phyloP scores from a whole-genome alignment of 768 basidiomycete species.

The Suillus plorans region DNA sequence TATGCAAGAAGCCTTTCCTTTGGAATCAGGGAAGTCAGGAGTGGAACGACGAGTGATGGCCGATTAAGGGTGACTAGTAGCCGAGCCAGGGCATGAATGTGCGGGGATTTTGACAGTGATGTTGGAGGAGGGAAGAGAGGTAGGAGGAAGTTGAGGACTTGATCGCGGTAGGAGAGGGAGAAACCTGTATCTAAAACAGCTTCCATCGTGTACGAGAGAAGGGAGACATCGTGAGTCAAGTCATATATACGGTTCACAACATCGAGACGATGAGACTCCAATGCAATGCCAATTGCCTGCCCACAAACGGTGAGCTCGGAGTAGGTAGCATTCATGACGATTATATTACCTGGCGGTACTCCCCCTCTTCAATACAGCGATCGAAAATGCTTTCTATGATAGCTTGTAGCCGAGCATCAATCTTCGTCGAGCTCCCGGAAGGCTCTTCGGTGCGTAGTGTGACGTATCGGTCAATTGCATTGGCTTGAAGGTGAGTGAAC shows the following conservation, averaged over 20 bases:
- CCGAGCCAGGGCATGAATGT: slow-evolving; percentile 81
- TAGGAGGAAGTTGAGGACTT: slow-evolving; percentile 75
- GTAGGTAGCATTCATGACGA: not conserved
- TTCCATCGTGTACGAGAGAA: slow-evolving; percentile 91
- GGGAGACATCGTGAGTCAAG: slow-evolving; percentile 67
- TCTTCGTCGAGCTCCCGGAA: slow-evolving; percentile 48
- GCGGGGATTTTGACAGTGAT: slow-evolving; percentile 68
- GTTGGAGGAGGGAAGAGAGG: slow-evolving; percentile 83
- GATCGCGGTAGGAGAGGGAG: slow-evolving; percentile 80
- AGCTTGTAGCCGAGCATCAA: slow-evolving; percentile 75
- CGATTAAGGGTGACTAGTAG: slow-evolving; percentile 87
- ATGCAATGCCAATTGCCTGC: slow-evolving; percentile 92
- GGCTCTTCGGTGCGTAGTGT: slow-evolving; percentile 59
- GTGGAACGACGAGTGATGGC: slow-evolving; percentile 71
- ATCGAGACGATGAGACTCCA: slow-evolving; percentile 88
- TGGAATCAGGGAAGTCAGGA: slow-evolving; percentile 70
- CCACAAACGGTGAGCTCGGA: slow-evolving; percentile 4
- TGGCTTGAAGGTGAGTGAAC: slow-evolving; percentile 51
- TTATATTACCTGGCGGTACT: slow-evolving; percentile 76
- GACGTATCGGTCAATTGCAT: slow-evolving; percentile 95
- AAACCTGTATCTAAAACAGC: slow-evolving; percentile 89
- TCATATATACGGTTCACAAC: slow-evolving; percentile 78
- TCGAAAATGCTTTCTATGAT: slow-evolving; percentile 91
- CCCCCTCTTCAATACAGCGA: slow-evolving; percentile 83
- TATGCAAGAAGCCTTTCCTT: slow-evolving; percentile 80